Conservation (phyloP, 2,329 filamentous ascomycete genomes). For the Monosporascus sp. region DNA sequence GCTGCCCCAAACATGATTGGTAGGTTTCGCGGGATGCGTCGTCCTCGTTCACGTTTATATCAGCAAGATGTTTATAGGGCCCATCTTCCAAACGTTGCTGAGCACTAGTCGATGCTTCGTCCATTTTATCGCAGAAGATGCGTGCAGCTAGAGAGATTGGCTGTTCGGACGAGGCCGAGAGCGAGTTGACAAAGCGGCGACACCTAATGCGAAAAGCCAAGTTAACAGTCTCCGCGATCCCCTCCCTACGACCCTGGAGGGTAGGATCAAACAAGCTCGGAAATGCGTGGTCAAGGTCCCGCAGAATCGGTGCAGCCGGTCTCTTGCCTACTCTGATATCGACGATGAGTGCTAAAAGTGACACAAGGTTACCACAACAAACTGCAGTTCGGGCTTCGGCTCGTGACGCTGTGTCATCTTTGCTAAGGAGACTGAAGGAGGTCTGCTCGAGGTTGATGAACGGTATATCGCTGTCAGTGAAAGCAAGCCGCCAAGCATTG, state of each 20-base stretch:
- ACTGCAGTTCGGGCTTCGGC: constrained; percentile 9
- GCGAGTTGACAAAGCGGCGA: constrained; percentile 11
- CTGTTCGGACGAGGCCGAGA: constrained; percentile 5
- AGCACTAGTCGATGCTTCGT: constrained; percentile 2
- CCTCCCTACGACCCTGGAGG: constrained; percentile 1
- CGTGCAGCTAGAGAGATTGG: constrained; percentile 13
- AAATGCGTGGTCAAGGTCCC: constrained; percentile 19
- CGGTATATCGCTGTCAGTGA: constrained; percentile 6
- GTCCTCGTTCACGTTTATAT: constrained; percentile 6
- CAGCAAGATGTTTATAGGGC: constrained; percentile 15
- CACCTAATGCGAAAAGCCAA: constrained; percentile 21
- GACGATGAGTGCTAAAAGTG: constrained; percentile 15
- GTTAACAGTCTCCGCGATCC: constrained; percentile 3
- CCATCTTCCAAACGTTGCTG: constrained; percentile 9
- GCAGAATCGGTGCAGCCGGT: constrained; percentile 9
- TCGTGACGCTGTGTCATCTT: constrained; percentile 6
- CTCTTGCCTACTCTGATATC: constrained; percentile 9
- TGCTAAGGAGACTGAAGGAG: constrained; percentile 9
- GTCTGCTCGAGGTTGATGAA: constrained; percentile 10
- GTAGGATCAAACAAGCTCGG: constrained; percentile 9
- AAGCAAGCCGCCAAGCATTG: constrained; percentile 12
- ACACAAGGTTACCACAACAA: constrained; percentile 19
- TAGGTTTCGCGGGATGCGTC: constrained; percentile 1
- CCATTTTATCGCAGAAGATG: constrained; percentile 18
- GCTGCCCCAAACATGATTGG: constrained; percentile 6